These are phyloP conservation scores for Saccharomycopsis sp. DNA, from an alignment of 805 yeast genomes.

Conservation along the genomic window DNA sequence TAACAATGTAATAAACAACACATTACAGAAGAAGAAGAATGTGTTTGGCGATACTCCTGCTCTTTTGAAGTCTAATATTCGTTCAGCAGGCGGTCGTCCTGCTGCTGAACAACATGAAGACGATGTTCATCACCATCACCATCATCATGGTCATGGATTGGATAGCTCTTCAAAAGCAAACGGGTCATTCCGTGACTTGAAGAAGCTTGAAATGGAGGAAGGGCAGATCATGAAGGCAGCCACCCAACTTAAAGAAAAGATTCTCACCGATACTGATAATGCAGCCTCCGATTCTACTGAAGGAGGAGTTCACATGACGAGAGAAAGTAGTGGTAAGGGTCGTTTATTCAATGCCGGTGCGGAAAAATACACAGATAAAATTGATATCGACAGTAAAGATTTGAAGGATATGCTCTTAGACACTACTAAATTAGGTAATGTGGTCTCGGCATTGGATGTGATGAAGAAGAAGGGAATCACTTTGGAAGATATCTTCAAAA, in stretches of 20 bases:
- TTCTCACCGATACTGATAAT: conserved; percentile 23
- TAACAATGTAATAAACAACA: neutral
- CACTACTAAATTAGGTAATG: conserved; percentile 33
- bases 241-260: conserved; percentile 25
- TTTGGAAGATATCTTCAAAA: conserved; percentile 32
- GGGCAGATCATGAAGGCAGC: conserved; percentile 26
- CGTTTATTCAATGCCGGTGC: conserved; percentile 23
- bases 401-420: conserved; percentile 32
- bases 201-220: conserved; percentile 23
- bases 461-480: conserved; percentile 37
- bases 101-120: neutral
- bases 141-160: neutral
- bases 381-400: conserved; percentile 31
- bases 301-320: conserved; percentile 7
- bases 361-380: conserved; percentile 27
- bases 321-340: conserved; percentile 10
- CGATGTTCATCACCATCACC: conserved; percentile 8
- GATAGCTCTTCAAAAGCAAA: neutral
- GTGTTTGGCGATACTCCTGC: conserved; percentile 11
- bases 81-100: neutral
- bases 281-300: conserved; percentile 14
- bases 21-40: neutral
- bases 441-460: conserved; percentile 33
- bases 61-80: conserved; percentile 9
- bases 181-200: conserved; percentile 5